Evolutionary conservation across 495 filamentous ascomycete genomes (phyloP), one percentile per base, ranked within the genome.

Genomic region (Podospora pseudoanserina): DNA sequence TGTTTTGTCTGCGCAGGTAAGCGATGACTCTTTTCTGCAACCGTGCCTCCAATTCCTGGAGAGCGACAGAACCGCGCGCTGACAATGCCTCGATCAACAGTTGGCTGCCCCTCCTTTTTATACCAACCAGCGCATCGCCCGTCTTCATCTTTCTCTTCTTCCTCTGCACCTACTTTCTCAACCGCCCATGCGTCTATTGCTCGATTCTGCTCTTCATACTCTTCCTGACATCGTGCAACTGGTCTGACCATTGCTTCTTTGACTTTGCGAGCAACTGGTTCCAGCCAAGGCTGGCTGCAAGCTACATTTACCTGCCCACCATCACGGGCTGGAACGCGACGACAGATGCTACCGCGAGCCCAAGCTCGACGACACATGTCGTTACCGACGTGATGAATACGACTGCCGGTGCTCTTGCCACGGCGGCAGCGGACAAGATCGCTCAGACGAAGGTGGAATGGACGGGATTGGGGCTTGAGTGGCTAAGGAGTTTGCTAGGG

Each of bases 131-230:
- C 74, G 91, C 91, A 65, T 92, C 89, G 63, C 89, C 90, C 7
- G 88, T 91, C 68, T 95, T 96, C 82, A 92, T 96, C 71, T 87
- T 94, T 78, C 88, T 94, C 75, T 96, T 95, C 83, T 91, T 96
- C 79, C 81, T 93, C 70, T 89, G 91, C 73, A 96, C 92, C 72
- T 96, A 96, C 81, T 88, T 94, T 76, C 87, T 96, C 70, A 93
- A 94, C 76, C 87, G 92, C 65, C 92, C 92, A 66, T 96, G 92
- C 81, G 86, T 94, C 73, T 93, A 96, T 86, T 96, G 92, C 84
- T 94, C 92, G 65, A 85, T 92, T 66, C 88, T 96, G 34, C 91
- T 96, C 65, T 82, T 96, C 69, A 91, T 94, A 66, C 90, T 96
- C 70, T 96, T 96, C 82, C 83, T 89, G 60, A 94, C 91, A 18